Conservation (phyloP, 345 rosid species). For the Boechera divaricarpa region DNA sequence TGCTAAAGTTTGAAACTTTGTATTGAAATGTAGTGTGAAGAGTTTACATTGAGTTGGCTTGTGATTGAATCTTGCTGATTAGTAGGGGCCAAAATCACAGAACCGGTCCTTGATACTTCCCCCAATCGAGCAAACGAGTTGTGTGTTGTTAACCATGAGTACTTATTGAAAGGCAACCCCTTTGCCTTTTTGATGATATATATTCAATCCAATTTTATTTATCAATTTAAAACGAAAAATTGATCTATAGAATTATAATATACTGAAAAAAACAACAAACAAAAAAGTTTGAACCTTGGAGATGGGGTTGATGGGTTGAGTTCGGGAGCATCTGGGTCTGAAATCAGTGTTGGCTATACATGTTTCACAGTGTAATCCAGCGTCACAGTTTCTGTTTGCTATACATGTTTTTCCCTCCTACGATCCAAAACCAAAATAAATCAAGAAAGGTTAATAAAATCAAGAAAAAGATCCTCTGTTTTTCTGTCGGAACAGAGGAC, state of each 20-base stretch:
- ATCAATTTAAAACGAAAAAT: neutral
- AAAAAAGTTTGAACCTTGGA: conserved; percentile 51
- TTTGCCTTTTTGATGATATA: conserved; percentile 47
- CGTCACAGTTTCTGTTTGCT: conserved; percentile 54
- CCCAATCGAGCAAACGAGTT: conserved; percentile 71
- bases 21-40: neutral
- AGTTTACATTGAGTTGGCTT: conserved; percentile 69
- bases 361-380: conserved; percentile 77
- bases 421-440: conserved; percentile 4
- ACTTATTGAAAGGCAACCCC: conserved; percentile 73
- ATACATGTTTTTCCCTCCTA: conserved; percentile 85
- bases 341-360: conserved; percentile 69
- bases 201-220: neutral
- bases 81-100: conserved; percentile 57
- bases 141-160: conserved; percentile 97
- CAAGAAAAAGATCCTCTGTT: conserved; percentile 2
- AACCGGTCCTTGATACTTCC: conserved; percentile 62
- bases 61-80: conserved; percentile 89
- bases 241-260: neutral
- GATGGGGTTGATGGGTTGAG: conserved; percentile 65
- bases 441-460: neutral
- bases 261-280: neutral
- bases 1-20: conserved; percentile 19
- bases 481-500: neutral
- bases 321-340: conserved; percentile 76